phyloP scores from a whole-genome alignment of 768 basidiomycete genomes.

The Fomitopsis pulvina region DNA sequence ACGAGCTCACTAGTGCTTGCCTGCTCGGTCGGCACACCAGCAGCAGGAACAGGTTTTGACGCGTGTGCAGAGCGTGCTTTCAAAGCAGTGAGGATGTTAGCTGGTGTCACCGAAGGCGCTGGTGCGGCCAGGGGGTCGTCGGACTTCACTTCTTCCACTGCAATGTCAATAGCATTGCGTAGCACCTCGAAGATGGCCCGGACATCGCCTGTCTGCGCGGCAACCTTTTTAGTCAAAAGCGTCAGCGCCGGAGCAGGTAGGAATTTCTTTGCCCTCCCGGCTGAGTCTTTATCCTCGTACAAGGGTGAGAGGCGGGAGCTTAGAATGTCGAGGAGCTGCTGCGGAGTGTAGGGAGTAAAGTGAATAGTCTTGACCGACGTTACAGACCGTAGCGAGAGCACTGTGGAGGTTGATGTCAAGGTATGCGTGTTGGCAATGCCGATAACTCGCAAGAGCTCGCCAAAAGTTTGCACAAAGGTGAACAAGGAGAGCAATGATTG shows the following conservation, averaged over 20 bases:
- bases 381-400: conserved; percentile 26
- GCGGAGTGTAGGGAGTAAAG: conserved; percentile 72
- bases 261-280: conserved; percentile 38
- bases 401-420: conserved; percentile 48
- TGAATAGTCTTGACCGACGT: conserved; percentile 56
- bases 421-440: conserved; percentile 90
- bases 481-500: conserved; percentile 59
- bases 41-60: conserved; percentile 31
- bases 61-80: conserved; percentile 46
- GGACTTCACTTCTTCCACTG: conserved; percentile 25
- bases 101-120: conserved; percentile 47
- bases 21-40: conserved; percentile 8
- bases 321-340: conserved; percentile 65
- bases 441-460: conserved; percentile 56
- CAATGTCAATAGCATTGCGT: conserved; percentile 71
- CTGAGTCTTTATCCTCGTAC: conserved; percentile 15
- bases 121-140: conserved; percentile 18
- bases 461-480: conserved; percentile 50
- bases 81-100: conserved; percentile 66
- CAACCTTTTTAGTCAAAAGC: conserved; percentile 74
- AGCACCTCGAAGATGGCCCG: conserved; percentile 75
- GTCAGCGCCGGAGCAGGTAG: conserved; percentile 58
- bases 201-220: conserved; percentile 79
- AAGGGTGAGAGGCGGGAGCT: conserved; percentile 55
- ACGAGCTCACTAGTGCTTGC: conserved; percentile 49